Base-by-base conservation (phyloP, 225 moss, liverwort and hornwort species). In the Neckera pumila region DNA sequence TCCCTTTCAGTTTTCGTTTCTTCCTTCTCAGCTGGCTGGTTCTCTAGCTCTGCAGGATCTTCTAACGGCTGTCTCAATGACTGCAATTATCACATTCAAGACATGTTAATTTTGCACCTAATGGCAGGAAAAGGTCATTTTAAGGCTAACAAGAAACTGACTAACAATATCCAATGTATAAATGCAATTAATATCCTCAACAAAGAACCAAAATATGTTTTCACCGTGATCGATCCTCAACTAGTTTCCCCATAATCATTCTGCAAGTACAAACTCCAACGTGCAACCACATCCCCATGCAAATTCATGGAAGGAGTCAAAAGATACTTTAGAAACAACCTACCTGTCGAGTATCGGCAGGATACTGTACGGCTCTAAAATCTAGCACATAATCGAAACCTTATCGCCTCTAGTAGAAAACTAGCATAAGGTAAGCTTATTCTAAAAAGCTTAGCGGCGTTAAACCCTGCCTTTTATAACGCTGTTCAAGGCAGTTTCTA, bases 21-120 rank as follows among this genome's bases (percentile, higher is more conserved):
- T 85, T 90, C 91, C 73, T 80, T 93, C 90, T 90, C 87, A 81
- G 70, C 83, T 60, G 88, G 59, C 64, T 58, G 91, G 71, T 80
- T 89, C 62, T 85, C 90, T 40, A 88, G 74, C 66, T 85, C 76
- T 67, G 84, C 80, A 56, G 94, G 91, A 60, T 94, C 88, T 87
- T 93, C 93, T 84, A 94, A 82, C 49, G 92, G 91, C 88, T 91
- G 92, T 85, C 94, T 89, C 94, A 94, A 89, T n/a, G 94, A 92
- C 94, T 94, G 86, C 83, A 85, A 87, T 49, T 60, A 87, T 27
- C 84, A 58, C 69, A 85, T 25, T 59, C 43, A 51, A 79, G 40
- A 70, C 45, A 79, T 33, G 34, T 22, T 70, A 40, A 38, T 53
- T 49, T 66, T 80, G 59, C 78, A 74, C 66, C 58, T 45, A 13